Evolutionary conservation across 1,284 basidiomycete species (phyloP).

Genomic region (Sanghuangporus baumii): DNA sequence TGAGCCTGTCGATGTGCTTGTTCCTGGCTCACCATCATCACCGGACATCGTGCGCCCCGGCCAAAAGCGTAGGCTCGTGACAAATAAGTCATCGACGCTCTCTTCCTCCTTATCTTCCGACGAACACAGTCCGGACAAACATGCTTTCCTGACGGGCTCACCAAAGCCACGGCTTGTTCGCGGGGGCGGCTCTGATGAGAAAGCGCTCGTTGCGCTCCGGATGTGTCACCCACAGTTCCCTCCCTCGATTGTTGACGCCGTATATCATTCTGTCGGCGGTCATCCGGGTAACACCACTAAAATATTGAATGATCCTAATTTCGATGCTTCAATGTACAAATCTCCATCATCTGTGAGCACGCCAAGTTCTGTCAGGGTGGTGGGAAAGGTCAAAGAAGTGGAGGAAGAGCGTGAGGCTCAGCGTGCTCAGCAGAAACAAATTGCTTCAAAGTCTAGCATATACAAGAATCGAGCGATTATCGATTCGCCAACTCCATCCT

Average conservation of each 20-base stretch:
- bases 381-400: constrained; percentile 60
- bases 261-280: constrained; percentile 25
- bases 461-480: constrained; percentile 58
- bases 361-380: constrained; percentile 1
- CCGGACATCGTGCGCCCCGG: constrained; percentile 50
- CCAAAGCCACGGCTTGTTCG: constrained; percentile 50
- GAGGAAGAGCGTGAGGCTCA: constrained; percentile 63
- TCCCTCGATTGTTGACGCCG: constrained; percentile 44
- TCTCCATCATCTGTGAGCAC: constrained; percentile 28
- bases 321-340: constrained; percentile 35
- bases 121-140: constrained; percentile 50
- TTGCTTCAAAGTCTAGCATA: constrained; percentile 71
- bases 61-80: constrained; percentile 39
- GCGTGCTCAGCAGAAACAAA: constrained; percentile 56
- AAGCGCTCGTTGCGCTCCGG: constrained; percentile 51
- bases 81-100: constrained; percentile 29
- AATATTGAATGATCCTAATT: constrained; percentile 51
- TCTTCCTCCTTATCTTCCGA: constrained; percentile 51
- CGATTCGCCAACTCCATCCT: constrained; percentile 31
- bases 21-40: constrained; percentile 38
- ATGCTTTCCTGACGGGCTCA: constrained; percentile 34
- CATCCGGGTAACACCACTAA: constrained; percentile 45
- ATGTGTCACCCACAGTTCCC: constrained; percentile 52
- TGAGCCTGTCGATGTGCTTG: constrained; percentile 37
- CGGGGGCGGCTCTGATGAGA: constrained; percentile 39